Conservation (phyloP, 2,329 filamentous ascomycete genomes). For the Colletotrichum sp. region DNA sequence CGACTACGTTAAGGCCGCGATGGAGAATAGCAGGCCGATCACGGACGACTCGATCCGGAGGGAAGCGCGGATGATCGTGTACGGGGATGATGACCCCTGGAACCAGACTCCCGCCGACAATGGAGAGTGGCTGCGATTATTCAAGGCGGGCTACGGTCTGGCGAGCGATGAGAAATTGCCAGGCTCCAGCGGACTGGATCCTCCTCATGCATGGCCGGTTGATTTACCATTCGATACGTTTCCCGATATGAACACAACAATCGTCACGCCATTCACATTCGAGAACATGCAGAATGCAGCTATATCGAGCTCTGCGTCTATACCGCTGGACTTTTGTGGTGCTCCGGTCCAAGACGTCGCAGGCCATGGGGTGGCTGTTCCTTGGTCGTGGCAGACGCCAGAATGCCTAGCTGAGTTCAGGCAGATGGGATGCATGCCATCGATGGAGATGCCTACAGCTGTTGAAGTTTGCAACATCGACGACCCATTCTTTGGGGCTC, state of each 20-base stretch:
- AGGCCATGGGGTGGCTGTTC: not conserved
- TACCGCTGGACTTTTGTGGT: not conserved
- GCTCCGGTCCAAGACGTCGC: not conserved
- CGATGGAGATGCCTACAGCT: not conserved
- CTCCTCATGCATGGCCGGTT: not conserved
- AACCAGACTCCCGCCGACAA: not conserved
- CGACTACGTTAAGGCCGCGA: not conserved
- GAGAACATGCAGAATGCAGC: not conserved
- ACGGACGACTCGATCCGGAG: not conserved
- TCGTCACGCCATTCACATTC: not conserved
- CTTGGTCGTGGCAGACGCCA: not conserved
- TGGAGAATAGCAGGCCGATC: not conserved
- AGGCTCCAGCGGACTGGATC: not conserved
- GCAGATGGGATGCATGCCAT: not conserved
- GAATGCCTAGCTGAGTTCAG: not conserved
- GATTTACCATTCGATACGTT: fast-evolving
- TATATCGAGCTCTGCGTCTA: not conserved
- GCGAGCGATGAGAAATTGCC: not conserved
- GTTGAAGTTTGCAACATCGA: not conserved
- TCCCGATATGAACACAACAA: not conserved
- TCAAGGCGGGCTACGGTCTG: not conserved
- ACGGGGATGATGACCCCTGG: not conserved
- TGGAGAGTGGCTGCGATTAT: not conserved
- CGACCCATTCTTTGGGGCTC: not conserved
- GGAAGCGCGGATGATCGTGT: not conserved